Evolutionary conservation across 768 basidiomycete genomes (phyloP), one percentile per base, ranked within the genome.

Genomic region (Tylopilus sp.): DNA sequence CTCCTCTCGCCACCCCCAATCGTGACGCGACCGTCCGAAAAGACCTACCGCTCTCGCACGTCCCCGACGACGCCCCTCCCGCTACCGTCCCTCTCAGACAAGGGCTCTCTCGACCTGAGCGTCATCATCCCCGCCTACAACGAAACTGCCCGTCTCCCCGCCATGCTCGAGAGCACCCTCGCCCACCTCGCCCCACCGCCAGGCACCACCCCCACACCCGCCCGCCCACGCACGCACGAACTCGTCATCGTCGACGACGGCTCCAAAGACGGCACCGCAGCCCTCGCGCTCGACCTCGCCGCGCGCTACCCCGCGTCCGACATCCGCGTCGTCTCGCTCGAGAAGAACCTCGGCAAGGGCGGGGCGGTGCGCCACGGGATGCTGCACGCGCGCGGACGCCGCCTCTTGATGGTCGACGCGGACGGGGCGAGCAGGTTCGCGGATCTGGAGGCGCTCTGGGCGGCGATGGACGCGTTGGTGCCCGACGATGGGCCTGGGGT

Each of bases 361-460:
- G 95, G 93, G 4, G 91, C 93, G 0, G 93, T 97, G 22, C 77
- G 88, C 30, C 95, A 97, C 71, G 94, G 95, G 31, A 90, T 95
- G 82, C 68, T 95, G 57, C 84, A 87, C 63, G 80, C 84, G 9
- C 79, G 90, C 4, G 95, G 95, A 8, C 71, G 77, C 58, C 74
- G 90, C 11, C 73, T 97, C 41, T 72, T 98, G 48, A 93, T 97
- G 83, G 95, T 87, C 38, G 95, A 98, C 63, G 95, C 95, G 9
- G 95, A 98, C 60, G 95, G 89, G 5, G 95, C 95, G 30, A 94
- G 92, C 55, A 78, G 84, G 43, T 94, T 98, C 62, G 77, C 82
- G 41, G 95, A 97, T 64, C 67, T 98, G 19, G 88, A 91, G 59
- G 63, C 74, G n/a, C 72, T 98, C 25, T 91, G 92, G 83, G 72